Base-by-base conservation (phyloP, 306 rosid species). In the Echinosophora koreensis region DNA sequence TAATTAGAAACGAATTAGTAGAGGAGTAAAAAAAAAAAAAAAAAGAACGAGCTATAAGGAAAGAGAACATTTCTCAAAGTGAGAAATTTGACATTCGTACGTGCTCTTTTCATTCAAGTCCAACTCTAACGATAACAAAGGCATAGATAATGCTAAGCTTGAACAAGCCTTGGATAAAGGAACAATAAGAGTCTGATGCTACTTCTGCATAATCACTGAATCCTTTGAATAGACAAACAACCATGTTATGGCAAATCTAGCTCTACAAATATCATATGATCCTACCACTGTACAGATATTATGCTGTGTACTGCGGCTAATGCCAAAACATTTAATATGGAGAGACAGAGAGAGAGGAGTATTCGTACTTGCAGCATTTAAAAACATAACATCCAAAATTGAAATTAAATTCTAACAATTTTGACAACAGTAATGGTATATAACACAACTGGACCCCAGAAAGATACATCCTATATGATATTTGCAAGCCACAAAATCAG, bases 131-230 rank as follows among this genome's bases (percentile, higher is more conserved):
- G 37, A 60, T 41, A 54, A 41, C 50, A 74, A 69, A 60, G 38
- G 75, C 52, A 58, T 49, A 52, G 14, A 54, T 14, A 69, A 57
- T 55, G 74, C 32, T 66, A 16, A 65, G 38, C 51, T 76, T 27
- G 16, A 35, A 32, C 55, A 39, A 28, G 46, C 34, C 46, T 27
- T 27, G 5, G 47, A 66, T 32, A 52, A 54, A 64, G 71, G 64
- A 64, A 22, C 9, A 27, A 65, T 4, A 22, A 55, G 51, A 3
- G 41, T 65, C 44, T n/a, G 4, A 64, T 51, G 63, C 64, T 42
- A 64, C 72, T 62, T 18, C 34, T 35, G 38, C 18, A 75, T 51
- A 16, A 63, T 15, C 65, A 22, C 30, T 22, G 13, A 55, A 37
- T 34, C 28, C 34, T 13, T 75, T 50, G 13, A 60, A 74, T 12